Conservation (phyloP, 2,329 filamentous ascomycete species). For the Diplodia sapinea region DNA sequence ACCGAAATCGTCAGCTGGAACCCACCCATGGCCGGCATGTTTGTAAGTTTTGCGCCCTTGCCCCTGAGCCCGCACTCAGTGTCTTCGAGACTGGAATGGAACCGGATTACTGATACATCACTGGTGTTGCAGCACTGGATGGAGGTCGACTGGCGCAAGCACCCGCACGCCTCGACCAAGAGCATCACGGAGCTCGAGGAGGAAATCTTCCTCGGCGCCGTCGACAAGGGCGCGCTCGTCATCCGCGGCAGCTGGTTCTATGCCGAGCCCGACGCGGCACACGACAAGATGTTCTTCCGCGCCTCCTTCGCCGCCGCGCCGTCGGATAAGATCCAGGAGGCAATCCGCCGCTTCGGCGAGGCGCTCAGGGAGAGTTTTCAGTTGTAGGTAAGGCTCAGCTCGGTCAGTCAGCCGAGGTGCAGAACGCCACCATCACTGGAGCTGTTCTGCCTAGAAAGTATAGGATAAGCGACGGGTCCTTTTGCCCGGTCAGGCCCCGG, state of each 20-base stretch:
- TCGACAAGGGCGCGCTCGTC: constrained; percentile 78
- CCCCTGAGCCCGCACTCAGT: background rate
- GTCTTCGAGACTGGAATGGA: background rate
- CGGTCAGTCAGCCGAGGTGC: background rate
- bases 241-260: constrained; percentile 91
- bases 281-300: constrained; percentile 79
- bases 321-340: constrained; percentile 57
- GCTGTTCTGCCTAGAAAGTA: background rate
- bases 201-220: constrained; percentile 78
- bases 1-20: constrained; percentile 77
- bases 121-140: constrained; percentile 68
- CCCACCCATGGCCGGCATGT: constrained; percentile 89
- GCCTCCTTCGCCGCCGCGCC: constrained; percentile 85
- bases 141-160: constrained; percentile 67
- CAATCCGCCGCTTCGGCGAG: constrained; percentile 68
- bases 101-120: constrained; percentile 24
- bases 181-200: constrained; percentile 74
- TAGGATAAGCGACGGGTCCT: background rate
- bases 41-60: constrained; percentile 64
- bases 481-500: no score
- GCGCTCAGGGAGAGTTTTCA: constrained; percentile 70
- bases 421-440: background rate
- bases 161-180: constrained; percentile 62
- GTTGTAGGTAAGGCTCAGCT: constrained; percentile 39
- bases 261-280: constrained; percentile 67